Evolutionary conservation across 192 early-diverging fungal species (phyloP).

Genomic region (Irineochytrium annulatum): DNA sequence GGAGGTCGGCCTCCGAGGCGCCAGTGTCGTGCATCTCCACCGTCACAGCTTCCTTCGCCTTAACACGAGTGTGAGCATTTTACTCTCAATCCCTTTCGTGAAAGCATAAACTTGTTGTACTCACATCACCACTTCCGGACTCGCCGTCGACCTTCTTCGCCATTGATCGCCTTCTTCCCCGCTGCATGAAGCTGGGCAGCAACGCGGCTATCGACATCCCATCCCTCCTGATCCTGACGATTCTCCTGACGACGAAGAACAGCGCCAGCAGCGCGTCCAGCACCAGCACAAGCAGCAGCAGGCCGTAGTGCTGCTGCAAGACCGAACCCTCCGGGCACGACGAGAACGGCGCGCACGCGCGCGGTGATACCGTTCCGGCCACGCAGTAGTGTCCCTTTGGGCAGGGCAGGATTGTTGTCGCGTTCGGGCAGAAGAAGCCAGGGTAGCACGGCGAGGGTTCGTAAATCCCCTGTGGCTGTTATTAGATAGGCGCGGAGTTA

Average conservation of each 20-base stretch:
- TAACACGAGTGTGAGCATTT: background rate
- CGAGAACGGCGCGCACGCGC: slow-evolving; percentile 25
- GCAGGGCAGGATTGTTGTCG: slow-evolving; percentile 35
- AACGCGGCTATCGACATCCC: background rate
- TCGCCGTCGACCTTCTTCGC: background rate
- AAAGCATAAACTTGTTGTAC: no score
- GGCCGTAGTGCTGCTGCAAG: slow-evolving; percentile 18
- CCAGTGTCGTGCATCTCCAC: background rate
- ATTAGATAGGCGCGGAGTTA: no score
- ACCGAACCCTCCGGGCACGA: slow-evolving; percentile 25
- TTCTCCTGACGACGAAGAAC: slow-evolving; percentile 19
- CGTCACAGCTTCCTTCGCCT: background rate
- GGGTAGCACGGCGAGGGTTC: slow-evolving; percentile 40
- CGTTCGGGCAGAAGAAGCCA: slow-evolving; percentile 38
- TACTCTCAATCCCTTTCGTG: background rate
- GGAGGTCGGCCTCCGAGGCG: background rate
- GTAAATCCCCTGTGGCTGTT: slow-evolving; percentile 28
- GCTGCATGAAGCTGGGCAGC: background rate
- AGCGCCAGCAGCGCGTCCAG: slow-evolving; percentile 23
- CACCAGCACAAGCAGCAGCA: slow-evolving; percentile 8
- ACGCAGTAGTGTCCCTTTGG: slow-evolving; percentile 47
- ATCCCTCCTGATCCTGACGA: slow-evolving; percentile 8
- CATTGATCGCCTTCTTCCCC: background rate
- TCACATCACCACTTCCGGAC: background rate
- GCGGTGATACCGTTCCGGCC: slow-evolving; percentile 25